phyloP scores from a whole-genome alignment of 257 asterid species.

The Solanum corneliomulleri region DNA sequence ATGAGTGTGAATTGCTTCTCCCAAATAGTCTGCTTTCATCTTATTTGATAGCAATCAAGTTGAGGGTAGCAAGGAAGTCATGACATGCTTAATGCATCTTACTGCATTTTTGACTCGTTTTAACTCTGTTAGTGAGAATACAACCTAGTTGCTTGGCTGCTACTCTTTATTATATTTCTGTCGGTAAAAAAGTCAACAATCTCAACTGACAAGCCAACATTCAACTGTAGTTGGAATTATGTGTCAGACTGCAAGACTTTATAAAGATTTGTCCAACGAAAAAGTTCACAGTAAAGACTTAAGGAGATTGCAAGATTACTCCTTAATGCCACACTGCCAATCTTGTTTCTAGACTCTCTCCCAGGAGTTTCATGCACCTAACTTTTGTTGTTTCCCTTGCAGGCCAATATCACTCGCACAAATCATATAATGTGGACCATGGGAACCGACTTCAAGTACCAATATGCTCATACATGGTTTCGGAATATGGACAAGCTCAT shows the following conservation, averaged over 20 bases:
- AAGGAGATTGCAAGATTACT: neutral
- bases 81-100: neutral
- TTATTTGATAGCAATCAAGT: neutral
- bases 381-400: conserved; percentile 4
- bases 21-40: neutral
- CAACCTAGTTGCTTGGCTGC: neutral
- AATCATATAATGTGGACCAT: conserved; percentile 98
- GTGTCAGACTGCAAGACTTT: neutral
- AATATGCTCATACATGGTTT: conserved; percentile 81
- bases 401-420: conserved; percentile 92
- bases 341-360: neutral
- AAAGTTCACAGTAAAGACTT: neutral
- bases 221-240: neutral
- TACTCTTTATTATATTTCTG: neutral
- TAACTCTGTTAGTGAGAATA: neutral
- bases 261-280: neutral
- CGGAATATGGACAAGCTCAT: conserved; percentile 95
- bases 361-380: neutral
- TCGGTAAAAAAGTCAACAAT: neutral
- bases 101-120: neutral
- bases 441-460: conserved; percentile 99
- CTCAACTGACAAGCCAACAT: neutral
- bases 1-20: neutral
- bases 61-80: neutral
- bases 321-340: neutral